Evolutionary conservation across 805 yeast genomes (phyloP).

Genomic region (Candida suzukii): DNA sequence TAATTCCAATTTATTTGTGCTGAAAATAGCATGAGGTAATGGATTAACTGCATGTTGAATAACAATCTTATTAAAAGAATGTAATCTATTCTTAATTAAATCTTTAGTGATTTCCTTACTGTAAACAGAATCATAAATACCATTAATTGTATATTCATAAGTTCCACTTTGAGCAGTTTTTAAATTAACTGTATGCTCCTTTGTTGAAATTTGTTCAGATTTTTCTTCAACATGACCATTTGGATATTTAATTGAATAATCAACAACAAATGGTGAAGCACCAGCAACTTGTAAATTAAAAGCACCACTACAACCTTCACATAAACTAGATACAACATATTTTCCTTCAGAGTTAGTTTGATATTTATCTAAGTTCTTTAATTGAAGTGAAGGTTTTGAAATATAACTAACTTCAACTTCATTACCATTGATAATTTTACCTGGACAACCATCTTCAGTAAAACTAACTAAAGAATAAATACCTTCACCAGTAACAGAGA

Average conservation of each 20-base stretch:
- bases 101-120: slow-evolving; percentile 29
- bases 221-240: slow-evolving; percentile 36
- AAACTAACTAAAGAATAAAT: slow-evolving; percentile 32
- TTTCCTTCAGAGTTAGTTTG: background rate
- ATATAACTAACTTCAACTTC: slow-evolving; percentile 19
- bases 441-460: slow-evolving; percentile 38
- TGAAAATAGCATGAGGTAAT: slow-evolving; percentile 47
- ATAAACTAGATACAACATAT: slow-evolving; percentile 11
- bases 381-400: slow-evolving; percentile 21
- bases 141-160: slow-evolving; percentile 53
- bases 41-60: slow-evolving; percentile 49
- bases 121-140: slow-evolving; percentile 62
- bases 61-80: slow-evolving; percentile 25
- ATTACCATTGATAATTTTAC: slow-evolving; percentile 22
- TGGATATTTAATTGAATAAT: slow-evolving; percentile 57
- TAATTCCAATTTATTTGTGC: background rate
- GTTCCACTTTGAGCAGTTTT: slow-evolving; percentile 45
- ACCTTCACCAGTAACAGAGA: slow-evolving; percentile 34
- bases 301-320: slow-evolving; percentile 18
- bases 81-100: slow-evolving; percentile 13
- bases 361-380: slow-evolving; percentile 5
- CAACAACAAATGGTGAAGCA: slow-evolving; percentile 57
- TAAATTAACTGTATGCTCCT: slow-evolving; percentile 27
- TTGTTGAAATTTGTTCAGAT: slow-evolving; percentile 40
- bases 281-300: slow-evolving; percentile 43